Base-by-base conservation (phyloP, 768 basidiomycete species). In the Chalciporus sphaerocephalus region DNA sequence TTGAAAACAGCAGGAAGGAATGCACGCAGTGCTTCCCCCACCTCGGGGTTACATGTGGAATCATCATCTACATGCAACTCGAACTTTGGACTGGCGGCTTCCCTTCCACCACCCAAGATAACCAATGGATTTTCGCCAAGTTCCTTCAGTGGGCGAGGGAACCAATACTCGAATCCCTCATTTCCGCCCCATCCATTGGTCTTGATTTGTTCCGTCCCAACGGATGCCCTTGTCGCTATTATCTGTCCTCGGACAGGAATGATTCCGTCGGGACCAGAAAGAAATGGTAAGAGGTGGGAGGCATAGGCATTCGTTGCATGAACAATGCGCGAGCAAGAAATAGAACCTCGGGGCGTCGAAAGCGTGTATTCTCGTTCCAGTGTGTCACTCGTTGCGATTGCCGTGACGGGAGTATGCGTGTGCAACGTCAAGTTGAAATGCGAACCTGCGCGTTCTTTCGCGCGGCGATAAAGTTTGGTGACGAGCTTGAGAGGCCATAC, bases 261-360 rank as follows among this genome's bases (percentile, higher is more conserved):
- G 42, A 92, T 81, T 1, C 77, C 76, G 1, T 53, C 50, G 11
- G 48, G 70, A 0, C 81, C 79, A 7, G 71, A 54, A 22, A 92
- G 59, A 47, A 80, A 76, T 0, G 87, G 86, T n/a, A 96, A 70
- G 27, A 95, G 76, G 54, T 86, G 74, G 4, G 83, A 78, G 10
- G 83, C 78, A 49, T 94, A 93, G 0, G 72, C 93, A 55, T 96
- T 96, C 9, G 90, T 93, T 0, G 89, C 90, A 59, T 93, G 90
- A 4, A 96, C 69, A 35, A 95, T 76, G 48, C 82, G 80, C 16
- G 71, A 64, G 51, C 85, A 82, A 4, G 59, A 33, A 17, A 92
- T 61, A 1, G 57, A 52, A 1, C 92, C 91, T n/a, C 89, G 76
- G 0, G 81, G 75, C 0, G 91, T 93, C 4, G 39, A 53, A 8